Evolutionary conservation across 129 eudicot genomes (phyloP).

Genomic region (Gnaphalium uliginosum): DNA sequence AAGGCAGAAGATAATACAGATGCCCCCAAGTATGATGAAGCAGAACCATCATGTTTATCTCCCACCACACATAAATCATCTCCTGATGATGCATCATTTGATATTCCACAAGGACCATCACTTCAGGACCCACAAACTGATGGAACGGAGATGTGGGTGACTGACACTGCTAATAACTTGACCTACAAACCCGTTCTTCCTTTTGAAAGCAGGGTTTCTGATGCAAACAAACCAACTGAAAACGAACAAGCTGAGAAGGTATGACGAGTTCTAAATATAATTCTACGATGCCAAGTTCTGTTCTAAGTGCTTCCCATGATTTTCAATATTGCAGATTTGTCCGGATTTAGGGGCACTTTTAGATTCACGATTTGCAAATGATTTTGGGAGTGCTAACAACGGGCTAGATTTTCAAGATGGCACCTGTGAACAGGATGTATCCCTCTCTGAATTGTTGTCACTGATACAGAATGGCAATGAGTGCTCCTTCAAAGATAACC

Average conservation of each 20-base stretch:
- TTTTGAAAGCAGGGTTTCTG: conserved; percentile 40
- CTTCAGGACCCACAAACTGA: conserved; percentile 31
- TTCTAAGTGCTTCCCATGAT: not conserved
- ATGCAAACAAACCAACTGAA: conserved; percentile 30
- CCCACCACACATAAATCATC: conserved; percentile 56
- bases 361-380: conserved; percentile 66
- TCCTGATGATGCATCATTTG: conserved; percentile 52
- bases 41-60: conserved; percentile 45
- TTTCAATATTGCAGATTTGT: conserved; percentile 17
- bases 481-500: conserved; percentile 24
- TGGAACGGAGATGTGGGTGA: conserved; percentile 38
- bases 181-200: conserved; percentile 22
- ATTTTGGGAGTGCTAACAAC: conserved; percentile 54
- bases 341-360: conserved; percentile 41
- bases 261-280: not conserved
- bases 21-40: conserved; percentile 44
- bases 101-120: conserved; percentile 35
- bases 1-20: conserved; percentile 50
- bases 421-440: conserved; percentile 56
- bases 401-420: conserved; percentile 64
- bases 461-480: conserved; percentile 35
- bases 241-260: conserved; percentile 42
- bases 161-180: conserved; percentile 39
- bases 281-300: not conserved
- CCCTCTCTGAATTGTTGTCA: conserved; percentile 52